Evolutionary conservation across 371 early-diverging fungal species (phyloP), one percentile per base, ranked within the genome.

Genomic region (Blakeslea trispora): DNA sequence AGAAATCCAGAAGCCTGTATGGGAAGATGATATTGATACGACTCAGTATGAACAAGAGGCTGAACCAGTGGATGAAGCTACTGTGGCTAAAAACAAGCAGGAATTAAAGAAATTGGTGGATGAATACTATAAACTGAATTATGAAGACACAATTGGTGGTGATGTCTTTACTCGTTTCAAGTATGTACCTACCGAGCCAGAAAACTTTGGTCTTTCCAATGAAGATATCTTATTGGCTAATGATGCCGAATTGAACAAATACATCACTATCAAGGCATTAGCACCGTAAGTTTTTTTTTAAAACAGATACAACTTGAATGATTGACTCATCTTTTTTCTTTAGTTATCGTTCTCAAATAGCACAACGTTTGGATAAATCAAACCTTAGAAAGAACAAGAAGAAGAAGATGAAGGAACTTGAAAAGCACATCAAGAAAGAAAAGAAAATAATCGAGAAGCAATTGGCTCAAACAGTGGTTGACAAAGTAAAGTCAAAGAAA

Each of bases 81-180:
- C 47, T 11, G 19, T 22, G 3, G 55, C 48, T 43, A 50, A 64
- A 15, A 63, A 56, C 23, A 61, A 59, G 55, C 35, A 67, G 63
- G 63, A 71, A 24, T 43, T 68, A 49, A 56, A 84, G 65, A 69
- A 88, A 34, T 83, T 91, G 48, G 63, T 94, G 79, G 95, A 95
- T 40, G 93, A 98, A 53, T 90, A 90, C 69, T 92, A 95, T 69
- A 83, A 91, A 41, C 79, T 97, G n/a, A 90, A 93, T 68, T 93
- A 92, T 66, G 96, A 97, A 70, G 97, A 96, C 68, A 86, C 94
- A 61, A 84, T 94, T 67, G 94, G 91, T 32, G 95, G 90, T 28
- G 96, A 90, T 61, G 41, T 91, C 17, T 89, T 91, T 4, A 92
- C 92, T 0, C 80, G 95, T 43, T 98, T 95, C 82, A 94, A 93